Evolutionary conservation across 208 protist genomes (phyloP), one percentile per base, ranked within the genome.

Genomic region (Lotmaria passim): DNA sequence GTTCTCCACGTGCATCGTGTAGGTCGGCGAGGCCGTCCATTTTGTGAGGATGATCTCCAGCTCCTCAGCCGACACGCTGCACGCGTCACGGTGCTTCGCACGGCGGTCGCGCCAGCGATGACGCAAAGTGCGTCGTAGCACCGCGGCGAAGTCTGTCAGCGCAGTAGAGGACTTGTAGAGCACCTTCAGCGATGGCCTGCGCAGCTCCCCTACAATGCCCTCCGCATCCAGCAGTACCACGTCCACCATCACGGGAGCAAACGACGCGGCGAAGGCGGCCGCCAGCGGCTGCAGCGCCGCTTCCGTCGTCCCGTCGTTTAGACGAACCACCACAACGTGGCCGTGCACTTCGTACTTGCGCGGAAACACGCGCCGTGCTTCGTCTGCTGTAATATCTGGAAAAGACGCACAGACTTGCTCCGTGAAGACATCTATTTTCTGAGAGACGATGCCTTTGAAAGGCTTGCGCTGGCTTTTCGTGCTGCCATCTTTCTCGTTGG

Each of bases 1-100:
- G 70, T 96, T 97, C 69, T 98, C 94, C 7, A 96, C 65, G 69
- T 97, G 93, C 23, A 83, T 75, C n/a, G 91, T 93, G 69, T 86
- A 94, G 23, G 94, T 96, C 12, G 73, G 44, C 19, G 85, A 86
- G 14, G 61, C 43, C 7, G 68, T 65, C 64, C 75, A 83, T 30
- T 53, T 10, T 5, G 24, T 23, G 7, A 86, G 21, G n/a, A 85
- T 36, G 2, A 21, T 44, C 24, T 65, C 56, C 31, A 90, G 43
- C 21, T 70, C 70, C 31, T 53, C 59, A 1, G 34, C 39, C 14
- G 71, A 26, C 17, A 74, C 70, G 39, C 38, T 34, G 48, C 46
- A 38, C 26, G 19, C 12, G 21, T n/a, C 24, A 23, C 21, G 28
- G 17, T 47, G 26, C 23, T 36, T 7, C 3, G 19, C 7, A 12